Conservation (phyloP, 148 eudicot species). For the Rhododendron griersonianum region DNA sequence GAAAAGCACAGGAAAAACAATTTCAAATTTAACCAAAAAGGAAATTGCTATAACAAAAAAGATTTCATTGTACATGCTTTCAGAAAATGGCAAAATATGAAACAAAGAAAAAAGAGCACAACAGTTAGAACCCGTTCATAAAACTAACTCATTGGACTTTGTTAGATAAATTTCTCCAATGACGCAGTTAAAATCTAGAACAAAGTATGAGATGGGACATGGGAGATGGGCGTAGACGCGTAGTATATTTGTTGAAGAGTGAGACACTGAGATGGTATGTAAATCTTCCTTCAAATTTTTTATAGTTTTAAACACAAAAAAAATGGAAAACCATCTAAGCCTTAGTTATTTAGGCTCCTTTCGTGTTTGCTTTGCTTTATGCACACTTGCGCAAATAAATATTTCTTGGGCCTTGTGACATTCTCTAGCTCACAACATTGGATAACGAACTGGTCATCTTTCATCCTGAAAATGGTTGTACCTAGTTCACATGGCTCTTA, state of each 20-base stretch:
- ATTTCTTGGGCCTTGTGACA: background rate
- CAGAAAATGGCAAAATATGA: background rate
- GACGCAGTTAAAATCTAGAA: background rate
- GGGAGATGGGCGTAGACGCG: background rate
- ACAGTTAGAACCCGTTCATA: background rate
- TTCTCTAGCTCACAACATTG: background rate
- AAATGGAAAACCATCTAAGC: background rate
- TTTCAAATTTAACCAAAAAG: background rate
- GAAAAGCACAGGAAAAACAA: background rate
- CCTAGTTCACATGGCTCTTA: background rate
- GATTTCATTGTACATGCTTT: background rate
- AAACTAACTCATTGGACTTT: background rate
- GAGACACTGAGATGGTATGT: background rate
- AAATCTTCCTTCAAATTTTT: background rate
- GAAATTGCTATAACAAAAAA: background rate
- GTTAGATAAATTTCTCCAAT: background rate
- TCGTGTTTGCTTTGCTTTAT: background rate
- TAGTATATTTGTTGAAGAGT: background rate
- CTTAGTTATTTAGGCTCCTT: background rate
- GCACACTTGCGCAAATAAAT: background rate
- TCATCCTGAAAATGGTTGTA: background rate
- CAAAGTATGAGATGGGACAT: background rate
- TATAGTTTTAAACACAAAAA: background rate
- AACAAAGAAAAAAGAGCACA: background rate
- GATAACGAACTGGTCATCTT: background rate